A percentile compares a stretch with the other conserved stretches of the same genome.
Evolutionary conservation across 2,329 filamentous ascomycete species (phyloP).

Genomic region (Colletotrichum sp.): DNA sequence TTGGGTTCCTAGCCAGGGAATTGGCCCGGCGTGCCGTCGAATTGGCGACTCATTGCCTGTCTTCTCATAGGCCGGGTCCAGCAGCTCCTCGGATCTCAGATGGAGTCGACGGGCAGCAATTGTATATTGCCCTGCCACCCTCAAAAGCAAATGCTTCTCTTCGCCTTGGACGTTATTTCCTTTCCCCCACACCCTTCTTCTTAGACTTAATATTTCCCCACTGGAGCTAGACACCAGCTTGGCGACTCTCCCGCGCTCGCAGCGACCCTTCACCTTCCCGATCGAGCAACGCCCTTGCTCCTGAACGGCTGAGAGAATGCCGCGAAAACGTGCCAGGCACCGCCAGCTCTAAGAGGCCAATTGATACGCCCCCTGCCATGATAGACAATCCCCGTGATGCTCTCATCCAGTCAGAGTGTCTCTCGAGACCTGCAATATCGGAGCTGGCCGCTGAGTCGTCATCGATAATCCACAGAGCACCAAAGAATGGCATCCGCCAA

Average conservation of each 20-base stretch:
- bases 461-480: not conserved
- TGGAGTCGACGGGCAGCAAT: not conserved
- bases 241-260: conserved; percentile 10
- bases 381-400: not conserved
- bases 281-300: not conserved
- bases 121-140: not conserved
- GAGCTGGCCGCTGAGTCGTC: conserved; percentile 11
- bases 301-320: not conserved
- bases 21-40: not conserved
- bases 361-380: conserved; percentile 21
- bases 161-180: not conserved
- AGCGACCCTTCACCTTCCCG: conserved; percentile 15
- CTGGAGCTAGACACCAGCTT: conserved; percentile 8
- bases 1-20: not conserved
- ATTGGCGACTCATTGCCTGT: not conserved
- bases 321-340: conserved; percentile 22
- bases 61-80: not conserved
- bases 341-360: conserved; percentile 20
- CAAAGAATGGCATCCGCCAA: not conserved
- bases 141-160: not conserved
- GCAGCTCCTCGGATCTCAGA: not conserved
- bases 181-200: not conserved
- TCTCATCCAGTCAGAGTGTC: conserved; percentile 6
- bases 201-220: not conserved
- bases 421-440: not conserved